Conservation (phyloP, 768 basidiomycete genomes). For the Boletellus emodensis region DNA sequence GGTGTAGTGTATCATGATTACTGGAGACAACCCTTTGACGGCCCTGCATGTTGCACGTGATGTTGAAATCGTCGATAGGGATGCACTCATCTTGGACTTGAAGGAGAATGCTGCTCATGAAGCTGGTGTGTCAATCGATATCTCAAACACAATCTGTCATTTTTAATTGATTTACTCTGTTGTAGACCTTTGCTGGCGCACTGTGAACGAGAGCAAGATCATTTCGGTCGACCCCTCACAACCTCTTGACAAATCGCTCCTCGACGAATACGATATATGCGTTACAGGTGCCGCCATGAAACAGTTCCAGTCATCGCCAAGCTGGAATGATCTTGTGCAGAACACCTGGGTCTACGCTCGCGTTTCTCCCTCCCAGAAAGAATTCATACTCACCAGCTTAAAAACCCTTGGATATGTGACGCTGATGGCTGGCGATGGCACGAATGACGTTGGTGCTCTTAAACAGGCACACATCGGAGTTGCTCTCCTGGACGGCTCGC, state of each 20-base stretch:
- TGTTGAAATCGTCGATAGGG: constrained; percentile 96
- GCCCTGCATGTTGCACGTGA: constrained; percentile 94
- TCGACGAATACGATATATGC: constrained; percentile 92
- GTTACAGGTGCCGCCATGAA: constrained; percentile 92
- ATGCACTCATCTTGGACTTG: constrained; percentile 87
- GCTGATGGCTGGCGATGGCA: constrained; percentile 98
- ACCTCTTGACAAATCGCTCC: constrained; percentile 72
- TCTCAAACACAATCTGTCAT: not conserved
- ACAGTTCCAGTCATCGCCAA: constrained; percentile 67
- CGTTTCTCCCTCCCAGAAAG: constrained; percentile 94
- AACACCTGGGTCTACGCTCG: constrained; percentile 99
- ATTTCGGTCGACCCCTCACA: constrained; percentile 80
- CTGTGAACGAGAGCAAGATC: constrained; percentile 86
- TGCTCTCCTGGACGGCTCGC: constrained; percentile 85
- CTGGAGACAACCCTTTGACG: constrained; percentile 96
- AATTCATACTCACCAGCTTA: constrained; percentile 87
- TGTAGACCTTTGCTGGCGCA: constrained; percentile 85
- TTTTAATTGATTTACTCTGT: not conserved
- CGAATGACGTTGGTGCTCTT: constrained; percentile 97
- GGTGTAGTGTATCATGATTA: constrained; percentile 94
- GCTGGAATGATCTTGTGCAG: constrained; percentile 82
- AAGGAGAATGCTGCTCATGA: constrained; percentile 74
- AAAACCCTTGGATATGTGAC: constrained; percentile 89
- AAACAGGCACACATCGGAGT: constrained; percentile 98
- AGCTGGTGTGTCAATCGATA: constrained; percentile 47